Evolutionary conservation across 331 rosid species (phyloP), one percentile per base, ranked within the genome.

Genomic region (Spiraea crenata): DNA sequence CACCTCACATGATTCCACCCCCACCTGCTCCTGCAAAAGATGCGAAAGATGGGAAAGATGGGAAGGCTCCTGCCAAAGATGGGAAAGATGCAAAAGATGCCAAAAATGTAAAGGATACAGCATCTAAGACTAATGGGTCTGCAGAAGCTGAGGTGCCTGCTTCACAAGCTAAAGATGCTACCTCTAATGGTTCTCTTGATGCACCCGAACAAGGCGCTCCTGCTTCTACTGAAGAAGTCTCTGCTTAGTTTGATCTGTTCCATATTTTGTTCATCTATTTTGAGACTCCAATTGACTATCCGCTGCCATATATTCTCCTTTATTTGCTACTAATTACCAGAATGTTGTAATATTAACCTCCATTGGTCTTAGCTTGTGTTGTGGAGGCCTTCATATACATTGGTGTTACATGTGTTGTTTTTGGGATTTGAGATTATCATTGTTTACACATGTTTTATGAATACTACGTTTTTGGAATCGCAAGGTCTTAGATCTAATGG

Each of bases 1-100:
- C 99, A 15, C 92, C 98, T 42, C 98, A 91, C 89, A 95, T 95
- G 99, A 82, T 87, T 68, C 93, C 96, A 13, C 96, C 97, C 19
- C 97, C 93, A 57, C 95, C 99, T 65, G 81, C 93, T 64, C 92
- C 66, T 1, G 66, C 66, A 0, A 61, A 61, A 61, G 66, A 61
- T 6, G 66, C 34, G 5, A 58, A 58, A 6, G 63, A 58, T 0
- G 2, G 35, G 14, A 60, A 60, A 16, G 65, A 60, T 0, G 63
- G 17, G 17, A 57, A 57, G 11, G 60, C 60, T 55, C 60, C 60
- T 57, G 85, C 82, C 61, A 92, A 92, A 81, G 96, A 85, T 0
- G 72, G 74, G 19, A 93, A 90, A 76, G 90, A 81, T n/a, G 96
- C 75, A 42, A 89, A 90, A 68, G 77, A 70, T 66, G 74, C 46